These are phyloP conservation scores for Tulasnella sp. DNA, from an alignment of 768 basidiomycete genomes.

Conservation along the genomic window DNA sequence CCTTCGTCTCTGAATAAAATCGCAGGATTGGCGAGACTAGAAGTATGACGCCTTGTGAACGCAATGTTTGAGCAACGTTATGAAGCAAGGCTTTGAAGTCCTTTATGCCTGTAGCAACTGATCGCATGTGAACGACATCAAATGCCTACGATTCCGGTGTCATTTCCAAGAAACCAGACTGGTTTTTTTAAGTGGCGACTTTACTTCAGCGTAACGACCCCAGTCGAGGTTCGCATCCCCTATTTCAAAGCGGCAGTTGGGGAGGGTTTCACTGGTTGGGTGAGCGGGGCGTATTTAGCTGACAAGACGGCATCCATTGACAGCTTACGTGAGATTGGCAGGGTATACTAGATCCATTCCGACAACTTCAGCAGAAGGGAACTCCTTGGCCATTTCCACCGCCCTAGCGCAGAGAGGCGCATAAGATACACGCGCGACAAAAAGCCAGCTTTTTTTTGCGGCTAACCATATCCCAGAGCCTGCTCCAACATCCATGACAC, in stretches of 20 bases:
- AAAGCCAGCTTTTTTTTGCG: too few relatives aligned
- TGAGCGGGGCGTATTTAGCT: background rate
- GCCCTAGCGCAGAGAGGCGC: too few relatives aligned
- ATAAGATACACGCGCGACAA: too few relatives aligned
- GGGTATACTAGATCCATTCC: constrained; percentile 1
- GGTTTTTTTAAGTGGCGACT: too few relatives aligned
- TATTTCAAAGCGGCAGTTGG: constrained; percentile 20
- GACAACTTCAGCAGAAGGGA: constrained; percentile 6
- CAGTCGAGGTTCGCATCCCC: constrained; percentile 7
- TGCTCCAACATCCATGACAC: too few relatives aligned
- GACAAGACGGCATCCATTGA: too few relatives aligned
- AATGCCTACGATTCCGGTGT: background rate
- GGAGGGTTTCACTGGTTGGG: background rate
- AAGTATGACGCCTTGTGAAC: constrained; percentile 10
- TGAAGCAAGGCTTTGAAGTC: background rate
- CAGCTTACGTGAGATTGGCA: background rate
- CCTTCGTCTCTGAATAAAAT: background rate
- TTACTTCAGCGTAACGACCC: constrained; percentile 14
- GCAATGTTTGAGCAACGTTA: constrained; percentile 17
- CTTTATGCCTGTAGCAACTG: background rate
- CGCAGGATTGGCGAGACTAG: background rate
- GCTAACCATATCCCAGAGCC: too few relatives aligned
- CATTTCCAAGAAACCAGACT: too few relatives aligned
- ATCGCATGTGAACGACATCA: constrained; percentile 20
- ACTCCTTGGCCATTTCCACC: constrained; percentile 8